Percentiles rank a stretch among this genome's conserved stretches.
Conservation (phyloP, 129 eudicot genomes). For the Pseudognaphalium luteoalbum region DNA sequence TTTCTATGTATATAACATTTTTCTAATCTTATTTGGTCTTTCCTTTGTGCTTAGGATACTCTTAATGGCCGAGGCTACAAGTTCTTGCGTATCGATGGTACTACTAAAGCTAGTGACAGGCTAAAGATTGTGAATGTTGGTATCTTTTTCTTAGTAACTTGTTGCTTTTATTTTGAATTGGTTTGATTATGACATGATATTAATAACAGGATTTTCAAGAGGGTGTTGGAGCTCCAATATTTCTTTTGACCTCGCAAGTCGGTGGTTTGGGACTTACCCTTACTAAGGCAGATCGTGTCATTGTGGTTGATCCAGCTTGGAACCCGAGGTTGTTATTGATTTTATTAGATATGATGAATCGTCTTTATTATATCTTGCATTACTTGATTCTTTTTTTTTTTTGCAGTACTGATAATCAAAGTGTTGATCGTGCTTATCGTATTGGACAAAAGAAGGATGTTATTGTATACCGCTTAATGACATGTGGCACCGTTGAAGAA, state of each 20-base stretch:
- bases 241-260: slow-evolving; percentile 92
- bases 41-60: slow-evolving; percentile 49
- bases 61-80: slow-evolving; percentile 52
- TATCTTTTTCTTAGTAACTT: slow-evolving; percentile 4
- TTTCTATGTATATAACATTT: not conserved
- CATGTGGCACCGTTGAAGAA: slow-evolving; percentile 95
- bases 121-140: slow-evolving; percentile 75
- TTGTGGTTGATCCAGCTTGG: slow-evolving; percentile 99
- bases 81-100: slow-evolving; percentile 89
- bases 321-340: slow-evolving; percentile 71
- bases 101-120: slow-evolving; percentile 85
- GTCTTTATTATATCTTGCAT: not conserved
- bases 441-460: slow-evolving; percentile 97
- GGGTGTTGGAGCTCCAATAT: slow-evolving; percentile 84
- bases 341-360: not conserved
- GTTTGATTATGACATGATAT: slow-evolving; percentile 3
- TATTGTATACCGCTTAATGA: slow-evolving; percentile 91
- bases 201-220: slow-evolving; percentile 85
- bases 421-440: slow-evolving; percentile 95
- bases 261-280: slow-evolving; percentile 97
- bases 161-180: not conserved
- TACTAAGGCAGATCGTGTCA: slow-evolving; percentile 95
- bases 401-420: slow-evolving; percentile 92
- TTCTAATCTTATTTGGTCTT: slow-evolving; percentile 5
- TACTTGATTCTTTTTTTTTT: slow-evolving; percentile 2